These are phyloP conservation scores for Halophytophthora batemanensis DNA, from an alignment of 352 stramenopile genomes.

Conservation along the genomic window DNA sequence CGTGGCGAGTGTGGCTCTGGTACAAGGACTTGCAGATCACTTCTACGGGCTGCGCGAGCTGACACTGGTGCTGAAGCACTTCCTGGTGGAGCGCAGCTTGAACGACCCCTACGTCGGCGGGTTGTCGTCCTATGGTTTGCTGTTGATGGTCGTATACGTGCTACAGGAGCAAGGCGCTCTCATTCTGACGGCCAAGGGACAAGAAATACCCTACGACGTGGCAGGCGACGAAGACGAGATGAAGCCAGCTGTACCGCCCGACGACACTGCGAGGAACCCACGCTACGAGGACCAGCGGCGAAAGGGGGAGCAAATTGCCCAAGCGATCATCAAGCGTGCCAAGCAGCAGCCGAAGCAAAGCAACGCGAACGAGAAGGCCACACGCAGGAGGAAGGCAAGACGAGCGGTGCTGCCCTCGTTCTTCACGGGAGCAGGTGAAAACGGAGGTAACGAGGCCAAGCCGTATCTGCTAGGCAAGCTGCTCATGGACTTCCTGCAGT, in stretches of 20 bases:
- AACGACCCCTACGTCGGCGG: constrained; percentile 91
- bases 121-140: constrained; percentile 85
- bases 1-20: constrained; percentile 68
- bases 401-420: constrained; percentile 38
- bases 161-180: constrained; percentile 61
- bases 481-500: constrained; percentile 83
- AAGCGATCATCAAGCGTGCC: constrained; percentile 48
- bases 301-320: constrained; percentile 45
- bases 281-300: constrained; percentile 46
- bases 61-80: constrained; percentile 88
- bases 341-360: constrained; percentile 33
- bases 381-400: constrained; percentile 19
- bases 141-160: constrained; percentile 76
- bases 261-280: constrained; percentile 12
- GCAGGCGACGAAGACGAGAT: constrained; percentile 20
- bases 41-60: constrained; percentile 84
- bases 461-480: constrained; percentile 71
- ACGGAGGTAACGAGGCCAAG: constrained; percentile 30
- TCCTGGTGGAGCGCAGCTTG: constrained; percentile 79
- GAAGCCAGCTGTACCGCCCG: constrained; percentile 10
- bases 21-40: constrained; percentile 53
- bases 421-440: constrained; percentile 24
- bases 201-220: constrained; percentile 7
- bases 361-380: constrained; percentile 11
- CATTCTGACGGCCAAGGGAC: constrained; percentile 18